Percentiles rank a stretch among this genome's conserved stretches.
Evolutionary conservation across 1,284 basidiomycete genomes (phyloP).

Genomic region (Leccinum pachyderme): DNA sequence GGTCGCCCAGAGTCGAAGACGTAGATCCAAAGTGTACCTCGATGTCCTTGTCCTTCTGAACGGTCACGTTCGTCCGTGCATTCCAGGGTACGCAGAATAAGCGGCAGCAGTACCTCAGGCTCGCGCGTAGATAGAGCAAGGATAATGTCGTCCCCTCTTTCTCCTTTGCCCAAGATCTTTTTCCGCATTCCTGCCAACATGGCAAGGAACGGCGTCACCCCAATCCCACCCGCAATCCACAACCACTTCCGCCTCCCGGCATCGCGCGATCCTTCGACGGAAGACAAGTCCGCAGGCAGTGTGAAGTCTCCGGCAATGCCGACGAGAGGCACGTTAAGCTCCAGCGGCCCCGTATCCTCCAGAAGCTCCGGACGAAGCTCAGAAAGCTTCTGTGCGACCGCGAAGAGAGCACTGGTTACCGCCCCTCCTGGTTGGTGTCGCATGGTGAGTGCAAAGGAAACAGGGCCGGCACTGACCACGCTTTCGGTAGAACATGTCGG

Average conservation of each 20-base stretch:
- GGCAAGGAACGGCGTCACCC: constrained; percentile 32
- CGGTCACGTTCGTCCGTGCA: background rate
- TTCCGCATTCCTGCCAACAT: constrained; percentile 21
- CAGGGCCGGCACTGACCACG: background rate
- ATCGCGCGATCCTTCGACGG: background rate
- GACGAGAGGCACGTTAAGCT: constrained; percentile 33
- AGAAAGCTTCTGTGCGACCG: constrained; percentile 41
- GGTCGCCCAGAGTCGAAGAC: constrained; percentile 19
- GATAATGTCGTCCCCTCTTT: constrained; percentile 15
- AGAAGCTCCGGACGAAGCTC: constrained; percentile 40
- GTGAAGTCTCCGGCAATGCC: constrained; percentile 41
- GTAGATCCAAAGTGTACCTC: constrained; percentile 18
- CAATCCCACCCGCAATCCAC: constrained; percentile 30
- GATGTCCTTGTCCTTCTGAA: background rate
- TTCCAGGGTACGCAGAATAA: constrained; percentile 14
- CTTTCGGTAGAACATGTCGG: background rate
- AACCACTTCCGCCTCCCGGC: constrained; percentile 9
- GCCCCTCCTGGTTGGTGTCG: constrained; percentile 46
- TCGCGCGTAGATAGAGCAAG: constrained; percentile 29
- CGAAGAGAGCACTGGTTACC: constrained; percentile 53
- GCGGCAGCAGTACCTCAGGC: constrained; percentile 22
- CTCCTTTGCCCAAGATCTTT: background rate
- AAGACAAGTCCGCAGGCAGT: constrained; percentile 9
- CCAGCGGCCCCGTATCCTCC: constrained; percentile 35
- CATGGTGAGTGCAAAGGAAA: constrained; percentile 22